Base-by-base conservation (phyloP, 495 filamentous ascomycete genomes). In the Platismatia glauca region DNA sequence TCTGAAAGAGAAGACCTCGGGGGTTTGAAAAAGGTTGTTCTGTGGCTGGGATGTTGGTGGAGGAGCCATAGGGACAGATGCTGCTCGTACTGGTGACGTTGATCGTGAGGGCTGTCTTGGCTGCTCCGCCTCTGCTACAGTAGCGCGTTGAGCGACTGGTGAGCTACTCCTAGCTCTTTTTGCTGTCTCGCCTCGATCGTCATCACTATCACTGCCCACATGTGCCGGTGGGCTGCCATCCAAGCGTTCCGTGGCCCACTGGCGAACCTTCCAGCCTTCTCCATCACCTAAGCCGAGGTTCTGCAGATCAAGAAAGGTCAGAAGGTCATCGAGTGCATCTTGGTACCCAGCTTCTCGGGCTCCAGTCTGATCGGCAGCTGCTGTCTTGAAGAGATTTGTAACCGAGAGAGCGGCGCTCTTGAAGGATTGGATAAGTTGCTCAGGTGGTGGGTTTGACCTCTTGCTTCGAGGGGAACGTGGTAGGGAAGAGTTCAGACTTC, bases 371-470 rank as follows among this genome's bases (percentile, higher is more conserved):
- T 90, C 87, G 59, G 83, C 78, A 3, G 87, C 86, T 20, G 93
- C 91, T 58, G 86, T 89, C 73, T 96, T 96, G 76, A 97, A 97
- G 35, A 99, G 86, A 66, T 91, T 93, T 55, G 95, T 97, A 58
- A 97, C 92, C 4, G 95, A 95, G 27, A 97, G 79, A 18, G 95
- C 95, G 29, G 95, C 95, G 43, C 86, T 82, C 71, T 89, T 92
- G 81, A 99, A 99, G 59, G 89, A 85, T 58, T 91, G 86, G 55
- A 95, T 82, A 46, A 97, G 84, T 69, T 94, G 81, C 71, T 91
- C 89, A 16, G 87, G 82, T 31, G 86, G 84, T 61, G 89, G 89
- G 37, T 74, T 74, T 29, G 75, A 72, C 38, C 77, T 76, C 59
- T 77, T 78, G 29, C 66, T 73, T 53, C 66, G 41, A 11, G 74